These are phyloP conservation scores for Saccharomyces hybrid DNA, from an alignment of 1,139 yeast genomes.

Conservation along the genomic window DNA sequence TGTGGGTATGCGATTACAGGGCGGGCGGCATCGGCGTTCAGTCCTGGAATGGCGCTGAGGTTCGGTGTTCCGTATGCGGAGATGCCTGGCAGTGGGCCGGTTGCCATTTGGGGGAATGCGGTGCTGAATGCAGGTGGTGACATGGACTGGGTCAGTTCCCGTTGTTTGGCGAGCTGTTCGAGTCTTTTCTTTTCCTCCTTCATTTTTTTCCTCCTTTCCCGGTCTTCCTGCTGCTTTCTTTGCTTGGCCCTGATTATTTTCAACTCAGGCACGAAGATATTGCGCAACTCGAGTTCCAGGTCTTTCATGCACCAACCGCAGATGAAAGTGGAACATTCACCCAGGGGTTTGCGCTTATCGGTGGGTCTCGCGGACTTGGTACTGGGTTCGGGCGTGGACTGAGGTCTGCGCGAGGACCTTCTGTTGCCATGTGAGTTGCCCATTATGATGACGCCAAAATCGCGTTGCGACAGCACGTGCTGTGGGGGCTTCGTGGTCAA, in stretches of 20 bases:
- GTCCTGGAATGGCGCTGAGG: neutral
- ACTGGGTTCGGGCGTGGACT: constrained; percentile 8
- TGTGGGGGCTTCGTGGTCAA: constrained; percentile 8
- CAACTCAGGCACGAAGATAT: constrained; percentile 22
- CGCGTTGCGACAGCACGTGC: constrained; percentile 12
- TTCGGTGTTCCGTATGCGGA: neutral
- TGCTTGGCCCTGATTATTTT: constrained; percentile 19
- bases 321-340: constrained; percentile 20
- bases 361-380: constrained; percentile 19
- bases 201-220: constrained; percentile 21
- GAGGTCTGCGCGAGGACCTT: constrained; percentile 16
- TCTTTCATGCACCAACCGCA: constrained; percentile 24
- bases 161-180: constrained; percentile 1
- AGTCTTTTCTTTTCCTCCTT: constrained; percentile 18
- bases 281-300: constrained; percentile 21
- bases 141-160: constrained; percentile 1
- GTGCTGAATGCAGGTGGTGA: neutral
- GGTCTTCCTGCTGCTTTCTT: constrained; percentile 24
- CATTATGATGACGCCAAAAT: constrained; percentile 17
- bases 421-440: constrained; percentile 16
- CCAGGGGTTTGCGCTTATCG: constrained; percentile 19
- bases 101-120: neutral
- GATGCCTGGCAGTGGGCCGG: neutral
- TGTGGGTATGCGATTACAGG: neutral
- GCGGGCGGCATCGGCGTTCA: neutral